Percentiles rank a stretch among this genome's conserved stretches.
phyloP scores from a whole-genome alignment of 768 basidiomycete genomes.

The Pulveroboletus sp. region DNA sequence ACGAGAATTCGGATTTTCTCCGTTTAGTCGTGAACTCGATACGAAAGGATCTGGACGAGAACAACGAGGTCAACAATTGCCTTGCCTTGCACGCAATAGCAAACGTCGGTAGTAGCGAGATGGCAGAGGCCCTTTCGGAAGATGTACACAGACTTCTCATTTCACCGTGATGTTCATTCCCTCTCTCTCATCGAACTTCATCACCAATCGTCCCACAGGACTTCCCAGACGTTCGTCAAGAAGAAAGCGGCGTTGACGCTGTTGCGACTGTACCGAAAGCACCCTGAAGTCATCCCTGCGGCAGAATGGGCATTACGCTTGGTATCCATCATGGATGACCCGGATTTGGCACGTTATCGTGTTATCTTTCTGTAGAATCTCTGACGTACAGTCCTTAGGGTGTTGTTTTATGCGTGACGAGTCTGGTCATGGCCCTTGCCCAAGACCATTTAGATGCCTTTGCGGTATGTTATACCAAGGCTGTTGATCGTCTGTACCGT shows the following conservation, averaged over 20 bases:
- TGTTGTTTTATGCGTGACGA: constrained; percentile 91
- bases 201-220: constrained; percentile 44
- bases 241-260: constrained; percentile 97
- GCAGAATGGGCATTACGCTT: constrained; percentile 95
- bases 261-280: constrained; percentile 90
- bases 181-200: constrained; percentile 5
- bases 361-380: background rate
- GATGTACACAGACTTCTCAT: constrained; percentile 94
- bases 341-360: constrained; percentile 61
- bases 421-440: constrained; percentile 87
- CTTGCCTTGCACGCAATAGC: constrained; percentile 97
- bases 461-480: constrained; percentile 90
- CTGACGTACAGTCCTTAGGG: constrained; percentile 48
- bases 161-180: constrained; percentile 63
- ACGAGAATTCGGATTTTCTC: constrained; percentile 97
- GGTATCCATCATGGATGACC: constrained; percentile 92
- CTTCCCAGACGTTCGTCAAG: constrained; percentile 92
- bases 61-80: constrained; percentile 93
- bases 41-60: constrained; percentile 92
- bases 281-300: constrained; percentile 89
- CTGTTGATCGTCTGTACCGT: constrained; percentile 81
- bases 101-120: constrained; percentile 95
- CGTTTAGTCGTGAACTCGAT: constrained; percentile 97
- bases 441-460: constrained; percentile 91
- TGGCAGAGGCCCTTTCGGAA: constrained; percentile 92